A percentile compares a stretch with the other conserved stretches of the same genome.
Conservation (phyloP, 1,139 yeast species). For the Geotrichum fermentans region DNA sequence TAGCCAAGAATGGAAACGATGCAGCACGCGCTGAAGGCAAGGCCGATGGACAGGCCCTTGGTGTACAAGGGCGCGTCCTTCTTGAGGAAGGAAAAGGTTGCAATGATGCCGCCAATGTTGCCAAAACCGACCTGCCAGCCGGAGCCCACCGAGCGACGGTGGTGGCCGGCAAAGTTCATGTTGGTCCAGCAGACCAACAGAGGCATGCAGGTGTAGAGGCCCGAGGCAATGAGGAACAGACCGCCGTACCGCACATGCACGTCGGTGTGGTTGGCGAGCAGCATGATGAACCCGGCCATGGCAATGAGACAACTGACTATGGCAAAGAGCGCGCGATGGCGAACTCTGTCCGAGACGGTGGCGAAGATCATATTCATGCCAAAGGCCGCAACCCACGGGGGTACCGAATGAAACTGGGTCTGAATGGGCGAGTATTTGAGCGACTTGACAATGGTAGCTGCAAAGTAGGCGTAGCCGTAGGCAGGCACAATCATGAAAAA, state of each 20-base stretch:
- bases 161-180: slow-evolving; percentile 64
- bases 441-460: slow-evolving; percentile 58
- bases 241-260: slow-evolving; percentile 57
- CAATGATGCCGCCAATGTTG: slow-evolving; percentile 74
- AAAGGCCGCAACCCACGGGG: slow-evolving; percentile 67
- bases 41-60: slow-evolving; percentile 54
- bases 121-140: slow-evolving; percentile 80
- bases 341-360: slow-evolving; percentile 40
- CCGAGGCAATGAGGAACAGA: slow-evolving; percentile 61
- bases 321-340: slow-evolving; percentile 49
- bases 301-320: slow-evolving; percentile 44
- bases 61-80: slow-evolving; percentile 56
- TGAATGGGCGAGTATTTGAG: slow-evolving; percentile 55
- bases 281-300: slow-evolving; percentile 53
- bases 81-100: slow-evolving; percentile 57
- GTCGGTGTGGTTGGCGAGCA: slow-evolving; percentile 36
- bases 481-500: slow-evolving; percentile 63
- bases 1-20: slow-evolving; percentile 46
- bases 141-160: slow-evolving; percentile 65
- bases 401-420: slow-evolving; percentile 64
- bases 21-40: slow-evolving; percentile 51
- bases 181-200: slow-evolving; percentile 68
- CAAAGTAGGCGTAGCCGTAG: slow-evolving; percentile 67
- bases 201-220: slow-evolving; percentile 73
- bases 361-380: slow-evolving; percentile 51